Evolutionary conservation across 2,329 filamentous ascomycete genomes (phyloP).

Genomic region (Colletotrichum endophyticum): DNA sequence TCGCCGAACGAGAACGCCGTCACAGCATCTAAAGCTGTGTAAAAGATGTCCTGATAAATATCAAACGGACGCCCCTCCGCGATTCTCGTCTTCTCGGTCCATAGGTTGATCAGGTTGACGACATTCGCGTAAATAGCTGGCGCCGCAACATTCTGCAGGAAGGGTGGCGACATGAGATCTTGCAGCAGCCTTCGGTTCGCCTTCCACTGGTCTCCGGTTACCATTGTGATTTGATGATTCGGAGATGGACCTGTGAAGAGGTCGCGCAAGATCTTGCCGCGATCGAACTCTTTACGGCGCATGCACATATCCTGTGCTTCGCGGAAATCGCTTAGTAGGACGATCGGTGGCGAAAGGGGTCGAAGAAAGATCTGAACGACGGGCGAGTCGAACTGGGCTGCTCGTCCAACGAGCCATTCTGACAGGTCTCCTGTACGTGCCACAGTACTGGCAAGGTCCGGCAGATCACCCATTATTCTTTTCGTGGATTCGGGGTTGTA

Average conservation of each 20-base stretch:
- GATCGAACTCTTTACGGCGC: conserved; percentile 38
- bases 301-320: conserved; percentile 37
- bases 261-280: conserved; percentile 7
- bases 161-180: conserved; percentile 40
- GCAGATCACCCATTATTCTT: neutral
- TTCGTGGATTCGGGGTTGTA: neutral
- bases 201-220: conserved; percentile 33
- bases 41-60: conserved; percentile 31
- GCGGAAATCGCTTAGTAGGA: conserved; percentile 36
- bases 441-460: neutral
- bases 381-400: conserved; percentile 26
- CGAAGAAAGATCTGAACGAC: conserved; percentile 38
- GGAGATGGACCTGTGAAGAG: conserved; percentile 20
- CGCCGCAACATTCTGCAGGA: conserved; percentile 35
- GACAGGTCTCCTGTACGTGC: neutral
- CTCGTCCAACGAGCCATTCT: conserved; percentile 28
- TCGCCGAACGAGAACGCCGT: conserved; percentile 32
- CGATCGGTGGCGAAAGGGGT: conserved; percentile 31
- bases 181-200: conserved; percentile 37
- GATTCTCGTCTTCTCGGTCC: conserved; percentile 32
- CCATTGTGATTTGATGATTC: conserved; percentile 34
- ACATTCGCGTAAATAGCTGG: conserved; percentile 36
- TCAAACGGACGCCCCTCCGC: conserved; percentile 34
- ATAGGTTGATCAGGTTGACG: conserved; percentile 35
- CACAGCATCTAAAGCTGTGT: conserved; percentile 34